These are phyloP conservation scores for Arctostaphylos glauca DNA, from an alignment of 148 eudicot genomes.

Conservation along the genomic window DNA sequence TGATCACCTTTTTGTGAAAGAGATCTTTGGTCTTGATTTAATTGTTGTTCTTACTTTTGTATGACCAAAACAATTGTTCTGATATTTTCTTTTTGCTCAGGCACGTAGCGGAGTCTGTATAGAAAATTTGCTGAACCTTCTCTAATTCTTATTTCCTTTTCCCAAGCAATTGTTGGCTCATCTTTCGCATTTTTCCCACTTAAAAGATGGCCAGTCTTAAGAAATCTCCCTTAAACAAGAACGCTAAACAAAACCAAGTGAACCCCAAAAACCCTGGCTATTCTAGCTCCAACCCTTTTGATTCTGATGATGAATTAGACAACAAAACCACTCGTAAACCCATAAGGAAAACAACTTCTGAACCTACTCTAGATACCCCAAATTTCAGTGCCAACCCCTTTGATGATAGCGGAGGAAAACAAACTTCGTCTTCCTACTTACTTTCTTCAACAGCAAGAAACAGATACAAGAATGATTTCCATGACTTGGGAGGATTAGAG, in stretches of 20 bases:
- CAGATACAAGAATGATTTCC: constrained; percentile 73
- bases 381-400: constrained; percentile 51
- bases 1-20: neutral
- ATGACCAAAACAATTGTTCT: neutral
- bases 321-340: constrained; percentile 36
- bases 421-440: constrained; percentile 37
- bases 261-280: constrained; percentile 26
- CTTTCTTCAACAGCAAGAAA: constrained; percentile 48
- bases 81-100: constrained; percentile 10
- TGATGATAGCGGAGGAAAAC: constrained; percentile 46
- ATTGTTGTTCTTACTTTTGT: neutral
- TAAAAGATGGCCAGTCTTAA: constrained; percentile 50
- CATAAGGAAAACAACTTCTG: constrained; percentile 44
- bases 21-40: neutral
- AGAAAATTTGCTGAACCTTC: neutral
- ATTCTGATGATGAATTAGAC: constrained; percentile 62
- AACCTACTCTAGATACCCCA: constrained; percentile 33
- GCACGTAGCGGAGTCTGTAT: neutral
- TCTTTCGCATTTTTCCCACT: constrained; percentile 10
- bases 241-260: constrained; percentile 45
- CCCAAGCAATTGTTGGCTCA: neutral
- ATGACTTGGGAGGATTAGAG: constrained; percentile 75
- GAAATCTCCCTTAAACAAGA: constrained; percentile 64
- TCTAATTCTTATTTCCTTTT: neutral
- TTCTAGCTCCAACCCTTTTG: constrained; percentile 64